A percentile compares a stretch with the other conserved stretches of the same genome.
Evolutionary conservation across 306 rosid genomes (phyloP).

Genomic region (Prunus dulcis): DNA sequence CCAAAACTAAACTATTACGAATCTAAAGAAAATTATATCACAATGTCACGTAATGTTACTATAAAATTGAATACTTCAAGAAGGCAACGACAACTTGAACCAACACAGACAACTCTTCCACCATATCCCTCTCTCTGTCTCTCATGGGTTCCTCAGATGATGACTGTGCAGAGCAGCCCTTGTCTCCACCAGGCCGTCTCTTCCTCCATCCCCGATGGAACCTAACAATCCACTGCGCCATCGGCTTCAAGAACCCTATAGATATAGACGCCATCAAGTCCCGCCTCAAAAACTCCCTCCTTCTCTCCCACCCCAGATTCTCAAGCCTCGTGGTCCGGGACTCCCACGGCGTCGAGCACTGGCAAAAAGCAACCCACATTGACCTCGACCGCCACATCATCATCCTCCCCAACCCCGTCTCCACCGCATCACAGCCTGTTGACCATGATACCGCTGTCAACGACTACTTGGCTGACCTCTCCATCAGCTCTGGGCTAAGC

Average conservation of each 20-base stretch:
- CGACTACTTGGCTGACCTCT: conserved; percentile 53
- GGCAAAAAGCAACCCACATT: conserved; percentile 51
- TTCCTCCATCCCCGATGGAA: not conserved
- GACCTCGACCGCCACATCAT: conserved; percentile 50
- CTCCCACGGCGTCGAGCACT: conserved; percentile 54
- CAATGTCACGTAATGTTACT: too few relatives aligned
- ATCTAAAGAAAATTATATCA: too few relatives aligned
- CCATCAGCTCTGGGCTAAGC: conserved; percentile 15
- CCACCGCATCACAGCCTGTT: not conserved
- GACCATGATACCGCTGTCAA: conserved; percentile 43
- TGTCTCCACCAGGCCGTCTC: not conserved
- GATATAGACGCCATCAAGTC: not conserved
- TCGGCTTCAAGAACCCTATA: not conserved
- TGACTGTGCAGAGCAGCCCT: not conserved
- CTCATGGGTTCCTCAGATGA: not conserved
- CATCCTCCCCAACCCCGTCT: conserved; percentile 24
- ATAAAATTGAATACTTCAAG: too few relatives aligned
- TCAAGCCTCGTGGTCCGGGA: conserved; percentile 62
- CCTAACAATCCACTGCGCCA: not conserved
- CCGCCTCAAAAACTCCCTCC: not conserved
- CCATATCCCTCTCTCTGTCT: too few relatives aligned
- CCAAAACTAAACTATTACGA: too few relatives aligned
- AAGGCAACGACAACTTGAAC: too few relatives aligned
- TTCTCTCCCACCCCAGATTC: conserved; percentile 60
- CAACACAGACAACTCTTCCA: too few relatives aligned